Evolutionary conservation across 108 stramenopile genomes (phyloP).

Genomic region (Nannochloropsis salina): DNA sequence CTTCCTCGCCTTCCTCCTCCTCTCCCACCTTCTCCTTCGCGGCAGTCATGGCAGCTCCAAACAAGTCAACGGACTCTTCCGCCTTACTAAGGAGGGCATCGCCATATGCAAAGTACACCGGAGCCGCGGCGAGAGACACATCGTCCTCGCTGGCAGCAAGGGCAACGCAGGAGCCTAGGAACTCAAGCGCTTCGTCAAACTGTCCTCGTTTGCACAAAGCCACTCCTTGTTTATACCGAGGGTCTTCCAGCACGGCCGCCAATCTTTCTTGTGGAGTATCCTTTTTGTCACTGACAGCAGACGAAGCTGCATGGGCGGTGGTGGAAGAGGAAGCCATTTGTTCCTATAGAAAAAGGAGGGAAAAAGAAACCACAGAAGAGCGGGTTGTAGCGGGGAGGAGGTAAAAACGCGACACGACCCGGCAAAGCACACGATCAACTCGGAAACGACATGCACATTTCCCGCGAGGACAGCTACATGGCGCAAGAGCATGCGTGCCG

Average conservation of each 20-base stretch:
- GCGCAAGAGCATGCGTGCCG: too few species aligned
- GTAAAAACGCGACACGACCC: too few species aligned
- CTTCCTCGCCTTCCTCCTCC: background rate
- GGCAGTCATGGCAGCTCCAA: background rate
- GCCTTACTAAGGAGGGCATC: slow-evolving; percentile 3
- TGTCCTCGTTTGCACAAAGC: background rate
- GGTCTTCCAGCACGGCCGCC: background rate
- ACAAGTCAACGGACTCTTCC: background rate
- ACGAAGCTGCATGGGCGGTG: background rate
- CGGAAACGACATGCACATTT: too few species aligned
- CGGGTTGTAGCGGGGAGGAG: background rate
- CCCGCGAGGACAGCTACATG: too few species aligned
- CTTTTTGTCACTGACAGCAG: background rate
- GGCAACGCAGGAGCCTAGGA: background rate
- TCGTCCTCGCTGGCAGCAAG: background rate
- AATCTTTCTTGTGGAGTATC: slow-evolving; percentile 14
- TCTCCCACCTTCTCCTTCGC: background rate
- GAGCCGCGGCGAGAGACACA: background rate
- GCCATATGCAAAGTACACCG: background rate
- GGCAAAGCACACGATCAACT: too few species aligned
- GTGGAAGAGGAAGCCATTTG: background rate
- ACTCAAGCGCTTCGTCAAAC: slow-evolving; percentile 9
- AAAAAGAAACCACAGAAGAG: background rate
- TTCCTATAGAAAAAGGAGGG: slow-evolving; percentile 5
- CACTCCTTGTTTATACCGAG: slow-evolving; percentile 2